Conservation (phyloP, 768 basidiomycete genomes). For the Phylloporus sp. region DNA sequence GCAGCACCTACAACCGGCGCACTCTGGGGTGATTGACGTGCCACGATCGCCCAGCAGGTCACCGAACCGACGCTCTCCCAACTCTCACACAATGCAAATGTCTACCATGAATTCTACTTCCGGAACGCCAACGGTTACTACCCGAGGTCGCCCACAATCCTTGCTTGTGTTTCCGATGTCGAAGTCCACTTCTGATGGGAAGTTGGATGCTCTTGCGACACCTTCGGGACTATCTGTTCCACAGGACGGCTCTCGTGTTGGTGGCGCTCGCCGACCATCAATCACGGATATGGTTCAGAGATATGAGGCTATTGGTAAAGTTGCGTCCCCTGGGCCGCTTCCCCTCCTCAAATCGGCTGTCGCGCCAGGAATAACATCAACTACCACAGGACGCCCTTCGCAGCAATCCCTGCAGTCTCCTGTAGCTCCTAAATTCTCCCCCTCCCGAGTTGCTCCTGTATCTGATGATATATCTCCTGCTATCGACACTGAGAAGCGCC, state of each 20-base stretch:
- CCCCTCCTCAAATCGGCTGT: constrained; percentile 31
- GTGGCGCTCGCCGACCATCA: constrained; percentile 55
- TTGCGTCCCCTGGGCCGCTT: constrained; percentile 26
- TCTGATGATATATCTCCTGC: constrained; percentile 7
- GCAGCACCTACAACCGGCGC: constrained; percentile 20
- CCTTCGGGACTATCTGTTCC: constrained; percentile 44
- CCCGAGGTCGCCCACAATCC: constrained; percentile 72
- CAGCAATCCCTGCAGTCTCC: constrained; percentile 24
- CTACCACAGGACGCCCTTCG: constrained; percentile 17
- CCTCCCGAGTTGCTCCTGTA: constrained; percentile 16
- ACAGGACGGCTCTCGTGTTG: constrained; percentile 39
- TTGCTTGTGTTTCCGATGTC: constrained; percentile 63
- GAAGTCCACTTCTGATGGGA: constrained; percentile 39
- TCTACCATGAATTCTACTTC: constrained; percentile 23
- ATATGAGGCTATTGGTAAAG: constrained; percentile 60
- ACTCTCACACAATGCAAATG: constrained; percentile 29
- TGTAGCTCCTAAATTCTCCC: constrained; percentile 17
- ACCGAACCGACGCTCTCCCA: constrained; percentile 25
- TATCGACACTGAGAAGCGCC: constrained; percentile 22
- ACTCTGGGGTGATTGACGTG: constrained; percentile 13
- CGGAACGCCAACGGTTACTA: constrained; percentile 27
- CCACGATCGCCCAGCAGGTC: constrained; percentile 28
- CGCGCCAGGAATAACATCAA: constrained; percentile 9
- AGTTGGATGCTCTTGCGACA: constrained; percentile 27
- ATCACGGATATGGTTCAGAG: constrained; percentile 84